Evolutionary conservation across 140 eudicot species (phyloP).

Genomic region (Stevia rebaudiana): DNA sequence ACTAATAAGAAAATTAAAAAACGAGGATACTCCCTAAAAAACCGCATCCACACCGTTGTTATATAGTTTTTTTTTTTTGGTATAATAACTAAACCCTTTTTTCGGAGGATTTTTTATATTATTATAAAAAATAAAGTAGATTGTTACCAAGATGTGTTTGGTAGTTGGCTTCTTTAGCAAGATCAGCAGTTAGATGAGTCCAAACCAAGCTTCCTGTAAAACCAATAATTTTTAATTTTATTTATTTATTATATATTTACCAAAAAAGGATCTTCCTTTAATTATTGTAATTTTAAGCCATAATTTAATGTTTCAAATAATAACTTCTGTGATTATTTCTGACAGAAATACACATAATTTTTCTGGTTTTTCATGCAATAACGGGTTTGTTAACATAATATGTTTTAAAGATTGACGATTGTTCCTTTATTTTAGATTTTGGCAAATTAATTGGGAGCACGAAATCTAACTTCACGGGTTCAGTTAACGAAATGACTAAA

Average conservation of each 20-base stretch:
- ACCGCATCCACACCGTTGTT: slow-evolving; percentile 59
- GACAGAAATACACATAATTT: no score
- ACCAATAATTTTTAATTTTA: not conserved
- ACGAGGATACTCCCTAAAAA: slow-evolving; percentile 83
- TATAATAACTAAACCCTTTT: slow-evolving; percentile 24
- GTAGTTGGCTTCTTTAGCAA: slow-evolving; percentile 34
- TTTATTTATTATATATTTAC: slow-evolving; percentile 1
- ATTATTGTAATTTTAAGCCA: no score
- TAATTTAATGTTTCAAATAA: no score
- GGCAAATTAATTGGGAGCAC: slow-evolving; percentile 18
- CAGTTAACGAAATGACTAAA: slow-evolving; percentile 10
- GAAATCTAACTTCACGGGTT: slow-evolving; percentile 26
- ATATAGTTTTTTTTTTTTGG: slow-evolving; percentile 28
- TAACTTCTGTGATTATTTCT: no score
- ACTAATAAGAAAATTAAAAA: slow-evolving; percentile 18
- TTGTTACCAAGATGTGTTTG: slow-evolving; percentile 36
- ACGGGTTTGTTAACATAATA: not conserved
- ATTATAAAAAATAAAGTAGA: slow-evolving; percentile 21
- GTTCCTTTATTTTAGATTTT: not conserved
- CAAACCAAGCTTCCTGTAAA: slow-evolving; percentile 50
- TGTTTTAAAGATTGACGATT: not conserved
- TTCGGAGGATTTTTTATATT: slow-evolving; percentile 12
- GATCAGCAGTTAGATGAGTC: slow-evolving; percentile 39
- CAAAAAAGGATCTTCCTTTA: no score
- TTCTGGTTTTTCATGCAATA: not conserved